A percentile compares a stretch with the other conserved stretches of the same genome.
These are phyloP conservation scores for Phytopythium cucurbitacearum DNA, from an alignment of 352 stramenopile species.

Conservation along the genomic window DNA sequence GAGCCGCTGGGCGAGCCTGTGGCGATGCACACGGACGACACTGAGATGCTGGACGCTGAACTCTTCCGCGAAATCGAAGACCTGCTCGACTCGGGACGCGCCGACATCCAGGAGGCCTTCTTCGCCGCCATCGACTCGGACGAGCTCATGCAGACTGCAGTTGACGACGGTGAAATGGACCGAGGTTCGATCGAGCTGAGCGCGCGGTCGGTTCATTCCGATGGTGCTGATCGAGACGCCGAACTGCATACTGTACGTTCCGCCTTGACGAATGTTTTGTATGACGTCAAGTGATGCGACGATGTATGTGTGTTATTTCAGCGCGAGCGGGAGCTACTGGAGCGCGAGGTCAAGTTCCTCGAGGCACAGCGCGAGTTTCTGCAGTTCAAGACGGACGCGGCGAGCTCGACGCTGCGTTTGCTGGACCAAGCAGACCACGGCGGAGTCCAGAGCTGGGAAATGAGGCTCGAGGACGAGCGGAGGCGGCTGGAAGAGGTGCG, in stretches of 20 bases:
- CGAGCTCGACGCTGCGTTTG: background rate
- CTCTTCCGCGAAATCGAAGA: slow-evolving; percentile 6
- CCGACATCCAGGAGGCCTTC: slow-evolving; percentile 5
- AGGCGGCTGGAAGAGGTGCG: slow-evolving; percentile 18
- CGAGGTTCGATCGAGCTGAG: background rate
- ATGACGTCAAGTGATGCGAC: background rate
- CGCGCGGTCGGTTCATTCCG: background rate
- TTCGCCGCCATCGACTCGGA: slow-evolving; percentile 3
- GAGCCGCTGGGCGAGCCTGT: background rate
- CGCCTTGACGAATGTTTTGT: no score
- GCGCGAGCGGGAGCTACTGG: slow-evolving; percentile 32
- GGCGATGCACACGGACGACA: background rate
- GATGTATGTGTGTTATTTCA: background rate
- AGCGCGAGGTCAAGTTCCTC: slow-evolving; percentile 45
- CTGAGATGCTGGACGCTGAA: slow-evolving; percentile 5
- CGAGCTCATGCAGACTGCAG: background rate
- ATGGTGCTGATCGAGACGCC: background rate
- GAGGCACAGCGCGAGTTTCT: slow-evolving; percentile 55
- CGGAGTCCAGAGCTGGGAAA: slow-evolving; percentile 2
- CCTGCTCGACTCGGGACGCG: slow-evolving; percentile 7
- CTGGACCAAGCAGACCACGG: background rate
- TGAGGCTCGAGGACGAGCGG: slow-evolving; percentile 18
- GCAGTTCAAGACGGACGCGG: slow-evolving; percentile 32
- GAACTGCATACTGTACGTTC: no score
- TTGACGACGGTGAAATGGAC: background rate